Evolutionary conservation across 352 stramenopile genomes (phyloP).

Genomic region (Pythium coloratum): DNA sequence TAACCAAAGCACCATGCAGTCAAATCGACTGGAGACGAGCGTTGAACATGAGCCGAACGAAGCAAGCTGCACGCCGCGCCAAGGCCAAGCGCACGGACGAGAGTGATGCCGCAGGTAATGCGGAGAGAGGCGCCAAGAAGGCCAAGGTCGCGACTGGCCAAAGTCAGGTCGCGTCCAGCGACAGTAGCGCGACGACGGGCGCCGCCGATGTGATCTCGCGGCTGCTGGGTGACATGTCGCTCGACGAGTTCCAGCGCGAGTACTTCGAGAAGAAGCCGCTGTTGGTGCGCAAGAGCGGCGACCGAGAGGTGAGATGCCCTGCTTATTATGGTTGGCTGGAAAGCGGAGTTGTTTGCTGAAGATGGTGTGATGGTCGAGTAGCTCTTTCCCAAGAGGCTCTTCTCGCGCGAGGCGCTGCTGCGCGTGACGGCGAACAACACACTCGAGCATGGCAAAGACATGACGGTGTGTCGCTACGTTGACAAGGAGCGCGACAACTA

Average conservation of each 20-base stretch:
- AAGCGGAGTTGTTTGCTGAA: not conserved
- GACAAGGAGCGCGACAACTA: conserved; percentile 70
- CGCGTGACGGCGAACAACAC: conserved; percentile 57
- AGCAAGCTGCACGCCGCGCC: conserved; percentile 39
- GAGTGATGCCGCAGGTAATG: conserved; percentile 14
- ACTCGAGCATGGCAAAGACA: conserved; percentile 60
- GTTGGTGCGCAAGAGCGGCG: conserved; percentile 51
- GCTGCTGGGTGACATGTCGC: conserved; percentile 62
- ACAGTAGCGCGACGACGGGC: not conserved
- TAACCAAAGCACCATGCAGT: not conserved
- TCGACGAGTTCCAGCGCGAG: conserved; percentile 61
- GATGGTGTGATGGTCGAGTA: conserved; percentile 4
- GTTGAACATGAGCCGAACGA: conserved; percentile 46
- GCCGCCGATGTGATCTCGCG: conserved; percentile 32
- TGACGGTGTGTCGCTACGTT: conserved; percentile 80
- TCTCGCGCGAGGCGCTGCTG: conserved; percentile 70
- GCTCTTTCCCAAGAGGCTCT: conserved; percentile 61
- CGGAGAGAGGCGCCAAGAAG: conserved; percentile 34
- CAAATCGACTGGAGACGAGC: conserved; percentile 19
- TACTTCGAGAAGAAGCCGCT: conserved; percentile 89
- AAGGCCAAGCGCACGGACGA: conserved; percentile 38
- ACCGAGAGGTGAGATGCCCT: conserved; percentile 32
- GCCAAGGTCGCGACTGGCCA: conserved; percentile 32
- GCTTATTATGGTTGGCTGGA: not conserved
- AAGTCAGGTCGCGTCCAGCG: not conserved